Conservation (phyloP, 164 flowering plant genomes). For the Akebia trifoliata region DNA sequence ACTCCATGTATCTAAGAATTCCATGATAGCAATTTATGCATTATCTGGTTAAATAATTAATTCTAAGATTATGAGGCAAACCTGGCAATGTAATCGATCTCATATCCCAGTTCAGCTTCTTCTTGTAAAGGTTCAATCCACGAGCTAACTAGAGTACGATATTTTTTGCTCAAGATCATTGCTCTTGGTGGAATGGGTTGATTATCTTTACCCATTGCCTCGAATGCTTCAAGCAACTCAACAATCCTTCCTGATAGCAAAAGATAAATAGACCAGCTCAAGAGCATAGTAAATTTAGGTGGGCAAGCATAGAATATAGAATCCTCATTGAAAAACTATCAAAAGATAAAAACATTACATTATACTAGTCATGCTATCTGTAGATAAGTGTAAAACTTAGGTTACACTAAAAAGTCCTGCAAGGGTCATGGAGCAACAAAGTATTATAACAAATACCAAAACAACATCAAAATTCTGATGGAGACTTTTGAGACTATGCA, state of each 20-base stretch:
- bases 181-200: conserved; percentile 89
- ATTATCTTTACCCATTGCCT: conserved; percentile 85
- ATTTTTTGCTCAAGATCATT: conserved; percentile 91
- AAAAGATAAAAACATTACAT: neutral
- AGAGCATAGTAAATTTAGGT: conserved; percentile 6
- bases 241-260: conserved; percentile 70
- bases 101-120: conserved; percentile 96
- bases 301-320: neutral
- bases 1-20: neutral
- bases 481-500: no score
- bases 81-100: conserved; percentile 95
- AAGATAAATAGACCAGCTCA: conserved; percentile 16
- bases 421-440: neutral
- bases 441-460: neutral
- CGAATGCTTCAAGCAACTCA: conserved; percentile 89
- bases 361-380: neutral
- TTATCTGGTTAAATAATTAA: neutral
- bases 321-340: neutral
- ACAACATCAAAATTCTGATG: neutral
- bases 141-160: conserved; percentile 90
- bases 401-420: neutral
- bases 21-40: no score
- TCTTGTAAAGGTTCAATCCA: conserved; percentile 99
- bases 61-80: conserved; percentile 18
- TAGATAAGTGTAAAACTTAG: neutral